Conservation (phyloP, 2,329 filamentous ascomycete genomes). For the Arthrinium puccinioides region DNA sequence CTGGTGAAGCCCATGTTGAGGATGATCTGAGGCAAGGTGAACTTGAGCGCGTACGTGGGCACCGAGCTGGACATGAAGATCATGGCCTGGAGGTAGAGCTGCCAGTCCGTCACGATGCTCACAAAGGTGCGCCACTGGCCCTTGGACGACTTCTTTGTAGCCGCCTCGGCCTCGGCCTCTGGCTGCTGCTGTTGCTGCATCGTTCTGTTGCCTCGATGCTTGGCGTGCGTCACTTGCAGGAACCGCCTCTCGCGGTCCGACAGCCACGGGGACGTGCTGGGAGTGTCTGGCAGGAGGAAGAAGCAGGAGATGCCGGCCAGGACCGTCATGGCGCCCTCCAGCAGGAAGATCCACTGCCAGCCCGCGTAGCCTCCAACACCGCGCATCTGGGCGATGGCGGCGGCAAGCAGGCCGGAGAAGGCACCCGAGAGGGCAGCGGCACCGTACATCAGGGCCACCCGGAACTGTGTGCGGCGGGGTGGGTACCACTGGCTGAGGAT, state of each 20-base stretch:
- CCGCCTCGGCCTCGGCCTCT: neutral
- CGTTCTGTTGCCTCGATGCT: neutral
- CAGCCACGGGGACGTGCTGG: constrained; percentile 26
- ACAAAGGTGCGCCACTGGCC: neutral
- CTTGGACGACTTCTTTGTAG: neutral
- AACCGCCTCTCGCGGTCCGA: neutral
- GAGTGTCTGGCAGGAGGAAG: constrained; percentile 38
- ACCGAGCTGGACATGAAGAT: constrained; percentile 2
- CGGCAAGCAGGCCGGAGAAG: constrained; percentile 38
- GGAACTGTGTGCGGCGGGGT: constrained; percentile 19
- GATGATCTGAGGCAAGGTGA: constrained; percentile 23
- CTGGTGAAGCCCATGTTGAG: constrained; percentile 25
- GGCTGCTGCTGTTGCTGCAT: neutral
- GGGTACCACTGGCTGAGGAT: constrained; percentile 26
- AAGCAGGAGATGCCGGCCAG: constrained; percentile 29
- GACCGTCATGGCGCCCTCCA: constrained; percentile 39
- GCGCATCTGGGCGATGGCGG: constrained; percentile 37
- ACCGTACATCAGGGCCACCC: constrained; percentile 27
- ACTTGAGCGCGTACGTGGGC: constrained; percentile 18
- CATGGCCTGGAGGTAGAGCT: constrained; percentile 25
- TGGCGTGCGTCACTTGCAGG: neutral
- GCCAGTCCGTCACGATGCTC: constrained; percentile 38
- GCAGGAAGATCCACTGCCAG: constrained; percentile 47
- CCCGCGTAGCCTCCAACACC: constrained; percentile 33
- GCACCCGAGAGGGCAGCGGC: constrained; percentile 30